Evolutionary conservation across 2,329 filamentous ascomycete genomes (phyloP), one percentile per base, ranked within the genome.

Genomic region (Fusarium devonianum): DNA sequence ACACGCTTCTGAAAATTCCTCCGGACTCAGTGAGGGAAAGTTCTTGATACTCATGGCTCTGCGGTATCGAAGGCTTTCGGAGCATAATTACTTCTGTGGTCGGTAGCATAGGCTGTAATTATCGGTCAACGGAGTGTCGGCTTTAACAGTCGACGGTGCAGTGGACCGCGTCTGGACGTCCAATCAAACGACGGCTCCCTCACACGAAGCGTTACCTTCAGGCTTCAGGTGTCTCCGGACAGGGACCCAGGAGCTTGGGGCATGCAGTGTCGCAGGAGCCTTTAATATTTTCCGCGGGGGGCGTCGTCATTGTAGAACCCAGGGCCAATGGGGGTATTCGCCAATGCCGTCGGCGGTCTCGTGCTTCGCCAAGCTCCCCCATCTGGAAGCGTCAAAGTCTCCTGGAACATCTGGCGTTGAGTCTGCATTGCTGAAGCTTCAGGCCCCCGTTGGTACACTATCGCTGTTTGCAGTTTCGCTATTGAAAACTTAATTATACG

Each of bases 1-100:
- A 68, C 87, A 90, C 44, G 79, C 82, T 64, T 84, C 78, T 42
- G 81, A 71, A 57, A 90, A 90, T 65, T 90, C 86, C 29, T 83
- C 78, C 9, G 72, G 64, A 9, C 72, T 80, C 19, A 90, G 77
- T 49, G 80, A 82, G 6, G 87, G 87, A 65, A 86, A 90, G 39
- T 77, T 72, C 49, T 69, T 61, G 63, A 83, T 79, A 10, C 73
- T 74, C 70, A 74, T 73, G 33, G 18, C 50, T n/a, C n/a, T 12
- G 9, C n/a, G n/a, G n/a, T n/a, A n/a, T n/a, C n/a, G n/a, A n/a
- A n/a, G 26, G 9, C 17, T 22, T n/a, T 22, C 26, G 22, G 13
- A 35, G n/a, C 18, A 36, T 29, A 14, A 22, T 17, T 13, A 34
- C 23, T 26, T 26, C 11, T 26, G 23, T 12, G 23, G n/a, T n/a